Base-by-base conservation (phyloP, 2,329 filamentous ascomycete genomes). In the Ophiostoma triangulosporum region DNA sequence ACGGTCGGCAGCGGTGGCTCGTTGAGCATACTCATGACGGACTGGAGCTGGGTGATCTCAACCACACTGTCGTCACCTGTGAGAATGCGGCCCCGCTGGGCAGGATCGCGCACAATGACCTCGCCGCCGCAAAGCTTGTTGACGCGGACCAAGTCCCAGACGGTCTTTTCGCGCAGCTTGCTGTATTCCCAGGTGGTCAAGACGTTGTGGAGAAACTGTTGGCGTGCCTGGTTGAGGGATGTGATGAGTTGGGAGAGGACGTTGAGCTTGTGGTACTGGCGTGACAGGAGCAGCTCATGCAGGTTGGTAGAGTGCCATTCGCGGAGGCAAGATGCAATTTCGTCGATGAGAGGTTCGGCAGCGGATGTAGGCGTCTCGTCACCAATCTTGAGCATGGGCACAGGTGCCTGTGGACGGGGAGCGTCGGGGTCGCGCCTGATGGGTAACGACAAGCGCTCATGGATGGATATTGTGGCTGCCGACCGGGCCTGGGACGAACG, bases 301-400 rank as follows among this genome's bases (percentile, higher is more conserved):
- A 98, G 76, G 64, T 96, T 94, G 17, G 90, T 95, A 20, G 93
- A 95, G 70, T 98, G 91, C 94, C 93, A 98, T 75, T 98, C 93
- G 61, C 93, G 81, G 58, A 98, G 71, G 65, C 93, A 98, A 3
- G 90, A 96, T 14, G 93, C 90, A 62, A 98, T 97, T 67, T 98
- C 93, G 68, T 98, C 93, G 24, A 98, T 90, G 57, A 98, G 70
- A 2, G 93, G 93, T 66, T 98, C 94, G 8, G 86, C 83, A 15
- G 80, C 75, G 6, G 89, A 96, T 0, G 88, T 95, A 1, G 90
- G 88, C 2, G 89, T 95, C 71, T 98, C 93, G 64, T 98, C 93
- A 55, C 93, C 93, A 65, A 98, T 91, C 68, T 96, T 95, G 52
- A 98, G 76, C 86, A 97, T 93, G 4, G 93, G 93, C 8, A 98